phyloP scores from a whole-genome alignment of 257 asterid species.

The Penstemon eatonii region DNA sequence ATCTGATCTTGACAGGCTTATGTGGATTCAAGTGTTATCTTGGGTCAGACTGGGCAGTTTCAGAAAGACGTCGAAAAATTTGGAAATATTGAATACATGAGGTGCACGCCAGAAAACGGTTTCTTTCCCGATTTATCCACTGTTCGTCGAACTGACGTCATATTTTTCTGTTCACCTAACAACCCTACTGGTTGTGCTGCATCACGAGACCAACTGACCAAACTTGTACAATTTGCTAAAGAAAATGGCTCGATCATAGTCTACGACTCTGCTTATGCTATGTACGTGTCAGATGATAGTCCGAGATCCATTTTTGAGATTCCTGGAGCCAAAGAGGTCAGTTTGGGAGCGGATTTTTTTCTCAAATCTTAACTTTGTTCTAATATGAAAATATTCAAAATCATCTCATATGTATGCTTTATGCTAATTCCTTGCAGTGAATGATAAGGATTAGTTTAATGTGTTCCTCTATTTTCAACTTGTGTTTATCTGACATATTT shows the following conservation, averaged over 20 bases:
- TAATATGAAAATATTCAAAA: neutral
- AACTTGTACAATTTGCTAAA: slow-evolving; percentile 83
- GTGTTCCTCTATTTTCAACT: neutral
- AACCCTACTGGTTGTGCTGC: slow-evolving; percentile 97
- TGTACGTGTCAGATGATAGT: slow-evolving; percentile 89
- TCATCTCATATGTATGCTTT: neutral
- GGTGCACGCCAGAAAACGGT: slow-evolving; percentile 88
- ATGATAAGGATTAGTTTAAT: no score
- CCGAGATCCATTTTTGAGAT: slow-evolving; percentile 90
- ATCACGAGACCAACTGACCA: slow-evolving; percentile 85
- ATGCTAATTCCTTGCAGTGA: neutral
- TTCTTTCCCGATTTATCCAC: slow-evolving; percentile 86
- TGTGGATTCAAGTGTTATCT: slow-evolving; percentile 91
- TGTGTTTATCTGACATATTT: neutral
- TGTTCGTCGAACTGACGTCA: slow-evolving; percentile 70
- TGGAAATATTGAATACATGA: slow-evolving; percentile 90
- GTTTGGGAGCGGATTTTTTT: slow-evolving; percentile 8
- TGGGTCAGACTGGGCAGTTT: slow-evolving; percentile 92
- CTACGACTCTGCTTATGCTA: slow-evolving; percentile 97
- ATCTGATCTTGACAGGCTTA: slow-evolving; percentile 58
- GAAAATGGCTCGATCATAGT: slow-evolving; percentile 88
- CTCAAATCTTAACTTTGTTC: neutral
- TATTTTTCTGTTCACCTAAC: slow-evolving; percentile 96
- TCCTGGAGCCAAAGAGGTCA: slow-evolving; percentile 96
- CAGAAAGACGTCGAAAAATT: slow-evolving; percentile 87